Conservation (phyloP, 1,139 yeast species). For the Zhuliangozyma blackwelliae region DNA sequence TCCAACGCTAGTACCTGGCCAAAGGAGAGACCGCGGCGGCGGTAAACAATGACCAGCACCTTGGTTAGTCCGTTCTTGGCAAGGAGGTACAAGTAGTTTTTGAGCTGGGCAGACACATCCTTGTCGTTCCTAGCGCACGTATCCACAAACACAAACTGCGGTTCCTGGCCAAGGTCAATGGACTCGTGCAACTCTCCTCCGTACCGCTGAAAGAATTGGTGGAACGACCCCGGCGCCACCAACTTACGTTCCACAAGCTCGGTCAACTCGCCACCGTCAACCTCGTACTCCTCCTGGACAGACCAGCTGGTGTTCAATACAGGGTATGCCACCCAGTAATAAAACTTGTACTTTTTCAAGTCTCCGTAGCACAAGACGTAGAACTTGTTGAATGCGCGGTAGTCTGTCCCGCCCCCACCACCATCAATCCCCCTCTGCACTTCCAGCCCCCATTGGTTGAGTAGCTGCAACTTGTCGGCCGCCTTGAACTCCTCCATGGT, state of each 20-base stretch:
- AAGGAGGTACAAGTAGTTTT: slow-evolving; percentile 62
- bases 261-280: slow-evolving; percentile 2
- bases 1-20: neutral
- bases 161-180: slow-evolving; percentile 2
- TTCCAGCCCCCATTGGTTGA: slow-evolving; percentile 42
- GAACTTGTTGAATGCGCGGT: slow-evolving; percentile 34
- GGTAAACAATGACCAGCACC: slow-evolving; percentile 37
- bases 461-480: slow-evolving; percentile 55
- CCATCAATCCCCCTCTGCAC: slow-evolving; percentile 13
- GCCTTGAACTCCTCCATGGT: slow-evolving; percentile 80
- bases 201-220: slow-evolving; percentile 13
- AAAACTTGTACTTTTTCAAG: slow-evolving; percentile 79
- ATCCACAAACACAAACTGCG: slow-evolving; percentile 55
- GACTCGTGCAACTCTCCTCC: slow-evolving; percentile 5
- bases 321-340: slow-evolving; percentile 89
- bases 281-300: slow-evolving; percentile 6
- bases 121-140: slow-evolving; percentile 42
- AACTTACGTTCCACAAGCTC: slow-evolving; percentile 3
- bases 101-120: slow-evolving; percentile 58
- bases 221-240: neutral
- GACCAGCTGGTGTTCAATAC: slow-evolving; percentile 48
- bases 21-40: slow-evolving; percentile 14
- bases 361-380: slow-evolving; percentile 74
- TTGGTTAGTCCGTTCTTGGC: slow-evolving; percentile 31
- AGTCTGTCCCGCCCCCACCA: slow-evolving; percentile 5